Evolutionary conservation across 495 filamentous ascomycete species (phyloP), one percentile per base, ranked within the genome.

Genomic region (Xylaria acuta): DNA sequence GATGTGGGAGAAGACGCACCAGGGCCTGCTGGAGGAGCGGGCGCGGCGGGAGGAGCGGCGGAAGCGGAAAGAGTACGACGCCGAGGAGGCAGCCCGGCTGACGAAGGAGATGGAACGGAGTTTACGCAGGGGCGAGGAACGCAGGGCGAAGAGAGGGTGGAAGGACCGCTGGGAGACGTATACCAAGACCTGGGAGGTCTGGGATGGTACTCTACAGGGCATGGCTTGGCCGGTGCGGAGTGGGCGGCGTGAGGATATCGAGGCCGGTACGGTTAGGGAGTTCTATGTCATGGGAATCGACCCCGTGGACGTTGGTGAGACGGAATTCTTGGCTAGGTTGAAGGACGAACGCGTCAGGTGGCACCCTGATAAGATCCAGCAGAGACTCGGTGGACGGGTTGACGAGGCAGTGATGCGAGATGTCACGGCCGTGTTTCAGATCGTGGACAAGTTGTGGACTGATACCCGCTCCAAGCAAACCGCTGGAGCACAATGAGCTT

Each of bases 301-400:
- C 38, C 64, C 82, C 67, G 80, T 80, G n/a, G 74, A 78, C 83
- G 80, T 95, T 2, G 84, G 83, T 2, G 85, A 86, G 70, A 88
- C 89, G 60, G 86, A 87, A 41, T 79, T 94, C 41, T 71, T 87
- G 58, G 84, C 86, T 22, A 84, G 88, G 36, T 82, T 99, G 47
- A 98, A 97, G 82, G 80, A 87, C 22, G 96, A 99, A 83, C 88
- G 96, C 47, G 90, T 98, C 12, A 84, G 94, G 12, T 99, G 96
- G 96, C 96, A 99, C 87, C 96, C 96, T 12, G 96, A 99, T 82
- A 99, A 98, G 86, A 92, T 98, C 41, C 94, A 97, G 85, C 97
- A 98, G 82, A 88, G 90, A 59, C 90, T 95, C 75, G 93, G 94
- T 2, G 89, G 86, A 0, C 80, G 86, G 69, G 90, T 93, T 56